Conservation (phyloP, 192 early-diverging fungal genomes). For the Cetraspora pellucida region DNA sequence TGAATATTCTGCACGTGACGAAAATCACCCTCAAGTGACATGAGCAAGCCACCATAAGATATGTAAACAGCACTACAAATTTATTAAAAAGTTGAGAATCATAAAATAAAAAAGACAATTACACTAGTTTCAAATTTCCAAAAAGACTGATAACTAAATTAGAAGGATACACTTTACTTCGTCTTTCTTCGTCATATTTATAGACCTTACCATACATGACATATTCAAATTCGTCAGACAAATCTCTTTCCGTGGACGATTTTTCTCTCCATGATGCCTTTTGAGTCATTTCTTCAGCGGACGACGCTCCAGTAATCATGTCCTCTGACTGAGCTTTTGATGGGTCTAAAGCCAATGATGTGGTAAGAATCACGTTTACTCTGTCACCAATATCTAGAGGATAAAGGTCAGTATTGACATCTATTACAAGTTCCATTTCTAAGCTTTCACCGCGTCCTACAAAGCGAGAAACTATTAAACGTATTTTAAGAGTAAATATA, state of each 20-base stretch:
- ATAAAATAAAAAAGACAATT: not conserved
- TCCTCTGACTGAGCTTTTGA: slow-evolving; percentile 45
- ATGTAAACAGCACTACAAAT: slow-evolving; percentile 75
- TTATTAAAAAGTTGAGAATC: slow-evolving; percentile 1
- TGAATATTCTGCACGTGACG: slow-evolving; percentile 79
- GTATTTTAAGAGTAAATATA: not conserved
- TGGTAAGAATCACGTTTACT: slow-evolving; percentile 80
- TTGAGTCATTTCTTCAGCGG: slow-evolving; percentile 42
- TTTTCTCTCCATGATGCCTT: slow-evolving; percentile 70
- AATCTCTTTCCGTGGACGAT: slow-evolving; percentile 62
- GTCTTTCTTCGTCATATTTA: slow-evolving; percentile 85
- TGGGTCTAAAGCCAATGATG: slow-evolving; percentile 69
- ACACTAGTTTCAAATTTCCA: not conserved
- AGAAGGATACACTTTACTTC: slow-evolving; percentile 62
- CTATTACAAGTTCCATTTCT: slow-evolving; percentile 89
- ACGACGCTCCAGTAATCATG: slow-evolving; percentile 42
- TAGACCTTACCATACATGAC: slow-evolving; percentile 99
- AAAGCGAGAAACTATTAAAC: slow-evolving; percentile 79
- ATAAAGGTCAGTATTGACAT: slow-evolving; percentile 96
- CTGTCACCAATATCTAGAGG: slow-evolving; percentile 83
- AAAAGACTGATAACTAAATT: not conserved
- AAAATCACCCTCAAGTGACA: slow-evolving; percentile 86
- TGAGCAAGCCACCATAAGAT: slow-evolving; percentile 90
- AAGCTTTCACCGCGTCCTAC: slow-evolving; percentile 78
- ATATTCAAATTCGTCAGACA: slow-evolving; percentile 97